These are phyloP conservation scores for Phallus indusiatus DNA, from an alignment of 768 basidiomycete genomes.

Conservation along the genomic window DNA sequence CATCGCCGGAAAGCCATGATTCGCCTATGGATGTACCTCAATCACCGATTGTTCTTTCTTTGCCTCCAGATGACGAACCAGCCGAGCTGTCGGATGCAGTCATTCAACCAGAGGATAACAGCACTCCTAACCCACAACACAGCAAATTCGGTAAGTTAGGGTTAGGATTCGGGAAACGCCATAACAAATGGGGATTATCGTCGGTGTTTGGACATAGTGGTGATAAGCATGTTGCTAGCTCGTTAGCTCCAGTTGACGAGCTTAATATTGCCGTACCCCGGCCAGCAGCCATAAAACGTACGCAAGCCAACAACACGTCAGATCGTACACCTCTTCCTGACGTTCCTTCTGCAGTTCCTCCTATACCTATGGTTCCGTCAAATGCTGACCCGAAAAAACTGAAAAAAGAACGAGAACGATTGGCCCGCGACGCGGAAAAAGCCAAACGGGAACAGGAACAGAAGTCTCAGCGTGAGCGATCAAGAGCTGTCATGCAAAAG, in stretches of 20 bases:
- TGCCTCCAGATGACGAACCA: conserved; percentile 7
- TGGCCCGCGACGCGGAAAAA: conserved; percentile 74
- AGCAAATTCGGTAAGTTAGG: conserved; percentile 51
- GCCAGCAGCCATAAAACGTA: conserved; percentile 62
- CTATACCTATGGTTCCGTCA: conserved; percentile 18
- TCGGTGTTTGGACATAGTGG: conserved; percentile 54
- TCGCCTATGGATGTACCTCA: conserved; percentile 9
- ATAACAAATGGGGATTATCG: conserved; percentile 50
- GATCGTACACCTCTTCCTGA: conserved; percentile 61
- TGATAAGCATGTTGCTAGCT: conserved; percentile 55
- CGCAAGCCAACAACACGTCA: conserved; percentile 60
- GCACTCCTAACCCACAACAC: conserved; percentile 13
- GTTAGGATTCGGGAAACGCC: conserved; percentile 62
- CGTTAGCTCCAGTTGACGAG: conserved; percentile 67
- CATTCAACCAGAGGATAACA: conserved; percentile 16
- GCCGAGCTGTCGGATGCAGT: conserved; percentile 23
- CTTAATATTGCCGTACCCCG: conserved; percentile 41
- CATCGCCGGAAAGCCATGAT: conserved; percentile 3
- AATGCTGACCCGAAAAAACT: conserved; percentile 56
- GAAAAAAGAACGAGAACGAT: conserved; percentile 74
- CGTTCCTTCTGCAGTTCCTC: conserved; percentile 28
- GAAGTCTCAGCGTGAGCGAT: conserved; percentile 74
- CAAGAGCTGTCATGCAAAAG: conserved; percentile 88
- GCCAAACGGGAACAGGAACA: conserved; percentile 70
- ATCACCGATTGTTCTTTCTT: conserved; percentile 6